phyloP scores from a whole-genome alignment of 164 flowering plant species.

The Nymphaea colorata region DNA sequence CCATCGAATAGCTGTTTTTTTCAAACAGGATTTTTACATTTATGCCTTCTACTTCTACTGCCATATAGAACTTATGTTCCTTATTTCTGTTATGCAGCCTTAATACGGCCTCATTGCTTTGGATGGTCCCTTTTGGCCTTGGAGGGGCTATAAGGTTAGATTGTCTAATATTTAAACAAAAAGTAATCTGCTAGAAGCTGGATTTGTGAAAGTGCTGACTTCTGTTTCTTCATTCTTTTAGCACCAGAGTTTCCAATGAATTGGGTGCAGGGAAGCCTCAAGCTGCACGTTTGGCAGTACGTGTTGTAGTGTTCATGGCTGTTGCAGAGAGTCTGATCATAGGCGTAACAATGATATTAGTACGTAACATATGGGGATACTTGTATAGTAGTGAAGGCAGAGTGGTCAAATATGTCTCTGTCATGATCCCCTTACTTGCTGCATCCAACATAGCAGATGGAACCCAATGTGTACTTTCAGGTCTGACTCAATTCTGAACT shows the following conservation, averaged over 20 bases:
- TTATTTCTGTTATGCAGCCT: slow-evolving; percentile 27
- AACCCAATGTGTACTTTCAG: slow-evolving; percentile 69
- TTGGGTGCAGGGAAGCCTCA: slow-evolving; percentile 63
- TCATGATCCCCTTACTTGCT: slow-evolving; percentile 64
- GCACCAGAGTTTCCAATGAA: slow-evolving; percentile 81
- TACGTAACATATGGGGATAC: slow-evolving; percentile 50
- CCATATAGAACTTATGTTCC: background rate
- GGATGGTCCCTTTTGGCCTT: slow-evolving; percentile 72
- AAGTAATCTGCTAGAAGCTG: background rate
- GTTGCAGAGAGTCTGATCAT: slow-evolving; percentile 30
- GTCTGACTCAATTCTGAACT: slow-evolving; percentile 11
- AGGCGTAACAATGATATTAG: slow-evolving; percentile 29
- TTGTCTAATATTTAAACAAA: background rate
- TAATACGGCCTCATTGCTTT: slow-evolving; percentile 34
- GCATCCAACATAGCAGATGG: slow-evolving; percentile 56
- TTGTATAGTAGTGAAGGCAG: slow-evolving; percentile 56
- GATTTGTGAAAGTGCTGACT: background rate
- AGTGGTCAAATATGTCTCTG: slow-evolving; percentile 50
- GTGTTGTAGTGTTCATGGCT: slow-evolving; percentile 33
- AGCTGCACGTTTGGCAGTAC: slow-evolving; percentile 47
- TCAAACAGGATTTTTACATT: too few relatives aligned
- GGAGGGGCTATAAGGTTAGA: slow-evolving; percentile 64
- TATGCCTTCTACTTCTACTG: too few relatives aligned
- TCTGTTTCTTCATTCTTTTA: slow-evolving; percentile 8
- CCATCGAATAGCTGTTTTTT: too few relatives aligned